Evolutionary conservation across 1,139 yeast species (phyloP), one percentile per base, ranked within the genome.

Genomic region (Barnettozyma hawaiiensis): DNA sequence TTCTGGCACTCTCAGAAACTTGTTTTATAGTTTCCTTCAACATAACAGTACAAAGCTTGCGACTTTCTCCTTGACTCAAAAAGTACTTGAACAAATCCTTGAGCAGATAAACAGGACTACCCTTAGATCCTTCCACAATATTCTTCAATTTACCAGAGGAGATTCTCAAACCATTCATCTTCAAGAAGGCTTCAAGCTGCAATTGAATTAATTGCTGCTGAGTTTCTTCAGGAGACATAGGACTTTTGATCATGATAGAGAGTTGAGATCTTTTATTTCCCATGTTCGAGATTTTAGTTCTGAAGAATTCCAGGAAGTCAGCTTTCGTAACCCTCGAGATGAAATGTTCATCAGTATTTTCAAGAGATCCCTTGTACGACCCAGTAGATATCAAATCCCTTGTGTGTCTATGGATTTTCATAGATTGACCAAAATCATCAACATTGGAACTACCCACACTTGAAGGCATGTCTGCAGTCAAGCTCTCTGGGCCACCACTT

Each of bases 331-430:
- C 46, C 0, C 41, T 39, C 10, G 52, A 41, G 1, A 73, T 49
- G 0, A 63, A 18, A 0, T 42, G 35, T 1, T 47, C n/a, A 47
- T 70, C 72, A 28, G 63, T 67, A 31, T 67, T 70, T 5, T 61
- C 63, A 2, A 70, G 71, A 2, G 59, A 52, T 47, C 73, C 72
- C 24, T 61, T 47, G 50, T 71, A 71, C 5, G 68, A 65, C 38
- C 66, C 62, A 29, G 65, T 68, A 11, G 66, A 53, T 4, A 81
- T 77, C 44, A 71, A 69, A 42, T 74, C 81, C 71, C 75, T 74
- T 28, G 60, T 50, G 28, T 63, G 61, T 41, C 64, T 69, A 54
- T 80, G 86, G 2, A 52, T 47, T 28, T 56, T 63, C 54, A 70
- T 62, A 1, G 60, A 49, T 14, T 56, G 58, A 12, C 59, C 52